These are phyloP conservation scores for Amaranthus cruentus DNA, from an alignment of 148 eudicot genomes.

Conservation along the genomic window DNA sequence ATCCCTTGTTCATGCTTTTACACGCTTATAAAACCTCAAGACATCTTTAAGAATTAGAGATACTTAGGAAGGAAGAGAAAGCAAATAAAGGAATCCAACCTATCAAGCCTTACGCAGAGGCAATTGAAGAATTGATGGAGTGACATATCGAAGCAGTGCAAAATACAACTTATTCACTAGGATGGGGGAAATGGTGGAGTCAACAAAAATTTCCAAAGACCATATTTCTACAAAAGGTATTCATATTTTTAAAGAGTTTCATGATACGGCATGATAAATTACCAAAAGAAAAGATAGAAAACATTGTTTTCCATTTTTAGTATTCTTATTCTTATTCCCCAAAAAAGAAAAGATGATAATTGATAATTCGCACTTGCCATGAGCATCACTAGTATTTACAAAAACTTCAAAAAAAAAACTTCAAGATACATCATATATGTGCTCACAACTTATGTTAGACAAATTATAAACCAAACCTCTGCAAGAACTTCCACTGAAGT, in stretches of 20 bases:
- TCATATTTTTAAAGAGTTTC: too few relatives aligned
- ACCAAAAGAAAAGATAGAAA: not conserved
- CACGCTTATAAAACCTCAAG: not conserved
- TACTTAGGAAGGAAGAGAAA: not conserved
- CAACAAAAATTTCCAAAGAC: too few relatives aligned
- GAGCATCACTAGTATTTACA: not conserved
- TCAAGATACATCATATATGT: not conserved
- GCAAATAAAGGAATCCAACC: not conserved
- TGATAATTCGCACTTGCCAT: not conserved
- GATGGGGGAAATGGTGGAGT: too few relatives aligned
- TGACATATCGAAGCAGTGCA: too few relatives aligned
- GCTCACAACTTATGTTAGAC: not conserved
- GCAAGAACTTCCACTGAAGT: conserved; percentile 75
- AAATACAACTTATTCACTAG: too few relatives aligned
- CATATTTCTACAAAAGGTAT: too few relatives aligned
- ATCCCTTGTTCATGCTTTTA: not conserved
- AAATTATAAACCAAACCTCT: conserved; percentile 50
- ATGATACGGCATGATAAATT: not conserved
- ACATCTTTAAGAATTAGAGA: not conserved
- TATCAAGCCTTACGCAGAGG: not conserved
- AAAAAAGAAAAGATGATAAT: not conserved
- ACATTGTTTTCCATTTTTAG: not conserved
- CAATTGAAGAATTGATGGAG: too few relatives aligned
- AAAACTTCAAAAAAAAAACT: not conserved
- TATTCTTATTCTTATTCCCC: too few relatives aligned